Evolutionary conservation across 495 filamentous ascomycete species (phyloP), one percentile per base, ranked within the genome.

Genomic region (Xylaria intraflava): DNA sequence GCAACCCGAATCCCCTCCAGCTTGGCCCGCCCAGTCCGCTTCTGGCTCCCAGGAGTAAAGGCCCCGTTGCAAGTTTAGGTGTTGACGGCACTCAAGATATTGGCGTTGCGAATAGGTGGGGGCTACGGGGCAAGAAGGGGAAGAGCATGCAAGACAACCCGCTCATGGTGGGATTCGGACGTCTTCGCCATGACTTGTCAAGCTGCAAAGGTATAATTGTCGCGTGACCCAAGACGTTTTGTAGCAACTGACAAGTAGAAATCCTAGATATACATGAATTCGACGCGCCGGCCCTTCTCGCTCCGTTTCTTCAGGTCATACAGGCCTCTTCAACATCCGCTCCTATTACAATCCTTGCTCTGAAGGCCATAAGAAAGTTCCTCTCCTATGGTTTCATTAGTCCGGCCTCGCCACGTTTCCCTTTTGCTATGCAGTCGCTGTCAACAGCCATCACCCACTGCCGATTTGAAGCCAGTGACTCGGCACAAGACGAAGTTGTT

Each of bases 71-170:
- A 9, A 62, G 58, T 20, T 33, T 52, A 6, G 49, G 45, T 6
- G 44, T 42, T 1, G 71, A 76, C 36, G 65, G 62, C 19, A 42
- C 64, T 6, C 60, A 62, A 45, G 76, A 81, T 31, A 61, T 73
- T 10, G 77, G 72, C 11, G 54, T 73, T 41, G 63, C 73, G 6
- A 82, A 80, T 42, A 70, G 81, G 67, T 99, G 93, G 93, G 93
- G 93, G 1, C 68, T 96, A 53, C 78, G 94, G 60, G 93, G 93
- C 46, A 96, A 95, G 83, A 96, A 90, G 69, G 94, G 93, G 30
- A 94, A 90, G 79, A 96, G 90, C 72, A 88, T 96, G 79, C 89
- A 96, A 76, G 93, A 99, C 72, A 96, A 97, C 64, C 94, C 93
- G 31, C 78, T 99, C 58, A 95, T 99, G 76, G 85, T 88, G 48